Conservation (phyloP, 495 filamentous ascomycete genomes). For the Letharia columbiana region DNA sequence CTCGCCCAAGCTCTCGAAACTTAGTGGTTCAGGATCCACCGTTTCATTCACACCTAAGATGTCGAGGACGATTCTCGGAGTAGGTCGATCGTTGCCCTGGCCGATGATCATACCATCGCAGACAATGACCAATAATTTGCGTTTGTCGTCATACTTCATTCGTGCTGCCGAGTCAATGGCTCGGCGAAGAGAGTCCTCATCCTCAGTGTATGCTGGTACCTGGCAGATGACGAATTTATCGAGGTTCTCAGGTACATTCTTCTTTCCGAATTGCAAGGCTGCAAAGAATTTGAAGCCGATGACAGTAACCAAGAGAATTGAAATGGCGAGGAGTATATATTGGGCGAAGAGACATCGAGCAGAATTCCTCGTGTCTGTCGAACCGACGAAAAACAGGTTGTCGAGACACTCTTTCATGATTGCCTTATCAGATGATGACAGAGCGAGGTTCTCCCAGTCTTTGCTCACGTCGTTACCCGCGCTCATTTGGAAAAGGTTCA, state of each 20-base stretch:
- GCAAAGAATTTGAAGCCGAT: conserved; percentile 96
- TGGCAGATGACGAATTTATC: conserved; percentile 99
- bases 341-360: conserved; percentile 76
- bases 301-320: conserved; percentile 67
- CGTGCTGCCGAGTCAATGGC: conserved; percentile 93
- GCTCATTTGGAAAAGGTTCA: conserved; percentile 65
- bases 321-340: conserved; percentile 88
- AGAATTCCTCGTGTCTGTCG: conserved; percentile 87
- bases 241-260: conserved; percentile 86
- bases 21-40: conserved; percentile 92
- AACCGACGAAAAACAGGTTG: conserved; percentile 91
- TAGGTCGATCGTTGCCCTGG: conserved; percentile 93
- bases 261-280: conserved; percentile 84
- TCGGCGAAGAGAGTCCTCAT: conserved; percentile 91
- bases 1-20: conserved; percentile 94
- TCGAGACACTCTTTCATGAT: conserved; percentile 81
- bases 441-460: conserved; percentile 61
- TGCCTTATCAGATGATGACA: conserved; percentile 45
- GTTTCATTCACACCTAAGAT: conserved; percentile 91
- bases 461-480: conserved; percentile 76
- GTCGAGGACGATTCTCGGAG: conserved; percentile 91
- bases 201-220: conserved; percentile 95
- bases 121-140: conserved; percentile 86
- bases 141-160: conserved; percentile 97
- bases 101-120: conserved; percentile 99